Conservation (phyloP, 768 basidiomycete genomes). For the Coprinellus micaceus region DNA sequence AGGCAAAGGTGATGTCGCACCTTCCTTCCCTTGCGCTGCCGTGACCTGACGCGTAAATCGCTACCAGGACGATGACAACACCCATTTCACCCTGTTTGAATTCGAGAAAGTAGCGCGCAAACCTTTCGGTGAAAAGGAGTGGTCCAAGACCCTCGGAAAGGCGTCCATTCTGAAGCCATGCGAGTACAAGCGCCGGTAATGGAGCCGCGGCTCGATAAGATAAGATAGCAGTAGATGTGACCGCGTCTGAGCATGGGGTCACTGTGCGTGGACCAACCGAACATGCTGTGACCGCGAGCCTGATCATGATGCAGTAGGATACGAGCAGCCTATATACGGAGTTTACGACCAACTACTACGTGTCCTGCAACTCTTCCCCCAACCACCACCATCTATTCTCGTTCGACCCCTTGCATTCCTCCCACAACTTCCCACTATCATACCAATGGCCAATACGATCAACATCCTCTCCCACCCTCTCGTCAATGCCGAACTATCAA, state of each 20-base stretch:
- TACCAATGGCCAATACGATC: slow-evolving; percentile 30
- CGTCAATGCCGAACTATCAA: slow-evolving; percentile 69
- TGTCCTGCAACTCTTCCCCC: slow-evolving; percentile 1
- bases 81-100: slow-evolving; percentile 82
- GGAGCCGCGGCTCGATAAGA: slow-evolving; percentile 5
- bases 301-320: background rate
- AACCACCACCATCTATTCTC: slow-evolving; percentile 3
- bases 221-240: background rate
- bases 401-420: background rate
- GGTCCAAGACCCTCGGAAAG: slow-evolving; percentile 50
- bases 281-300: slow-evolving; percentile 5
- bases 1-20: slow-evolving; percentile 58
- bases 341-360: background rate
- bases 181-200: slow-evolving; percentile 85
- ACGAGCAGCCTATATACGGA: background rate
- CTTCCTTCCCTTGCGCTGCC: background rate
- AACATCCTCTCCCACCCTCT: slow-evolving; percentile 68
- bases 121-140: slow-evolving; percentile 53
- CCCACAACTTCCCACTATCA: slow-evolving; percentile 4
- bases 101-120: slow-evolving; percentile 60
- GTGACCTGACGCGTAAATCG: background rate
- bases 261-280: background rate
- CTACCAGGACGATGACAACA: slow-evolving; percentile 71
- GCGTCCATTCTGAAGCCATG: slow-evolving; percentile 75
- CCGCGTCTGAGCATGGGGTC: background rate